A percentile compares a stretch with the other conserved stretches of the same genome.
phyloP scores from a whole-genome alignment of 108 stramenopile species.

The Nitzschia inconspicua region DNA sequence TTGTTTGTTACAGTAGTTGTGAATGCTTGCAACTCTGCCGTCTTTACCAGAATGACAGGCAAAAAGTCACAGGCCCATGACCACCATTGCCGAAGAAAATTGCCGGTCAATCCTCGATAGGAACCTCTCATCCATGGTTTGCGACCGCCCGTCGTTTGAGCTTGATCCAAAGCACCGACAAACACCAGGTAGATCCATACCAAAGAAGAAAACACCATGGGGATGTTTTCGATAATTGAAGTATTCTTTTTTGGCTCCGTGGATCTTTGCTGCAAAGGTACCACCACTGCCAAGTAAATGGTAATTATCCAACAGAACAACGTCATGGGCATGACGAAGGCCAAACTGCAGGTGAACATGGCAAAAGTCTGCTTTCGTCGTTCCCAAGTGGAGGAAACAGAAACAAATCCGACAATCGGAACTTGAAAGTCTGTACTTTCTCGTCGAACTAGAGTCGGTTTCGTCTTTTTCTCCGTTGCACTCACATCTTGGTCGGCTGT shows the following conservation, averaged over 20 bases:
- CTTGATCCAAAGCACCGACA: constrained; percentile 1
- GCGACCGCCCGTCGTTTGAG: constrained; percentile 9
- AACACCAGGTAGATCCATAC: constrained; percentile 9
- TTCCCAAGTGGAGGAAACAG: constrained; percentile 19
- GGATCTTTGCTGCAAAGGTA: too few species aligned
- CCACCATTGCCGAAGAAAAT: constrained; percentile 15
- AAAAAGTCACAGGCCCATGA: constrained; percentile 18
- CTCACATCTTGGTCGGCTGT: too few species aligned
- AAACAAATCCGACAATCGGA: too few species aligned
- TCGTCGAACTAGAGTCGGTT: too few species aligned
- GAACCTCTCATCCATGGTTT: background rate
- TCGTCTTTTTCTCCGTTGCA: too few species aligned
- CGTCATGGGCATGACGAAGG: constrained; percentile 7
- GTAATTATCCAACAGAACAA: background rate
- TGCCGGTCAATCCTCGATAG: background rate
- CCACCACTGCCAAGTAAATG: background rate
- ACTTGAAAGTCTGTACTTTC: too few species aligned
- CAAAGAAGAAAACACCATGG: background rate
- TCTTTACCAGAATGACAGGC: constrained; percentile 27
- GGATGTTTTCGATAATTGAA: too few species aligned
- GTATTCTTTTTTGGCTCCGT: too few species aligned
- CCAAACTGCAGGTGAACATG: constrained; percentile 19
- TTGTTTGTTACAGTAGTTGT: background rate
- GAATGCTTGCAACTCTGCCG: constrained; percentile 6
- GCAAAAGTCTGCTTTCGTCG: constrained; percentile 10